Percentiles rank a stretch among this genome's conserved stretches.
Evolutionary conservation across 805 yeast species (phyloP).

Genomic region (Starmerella apicola): DNA sequence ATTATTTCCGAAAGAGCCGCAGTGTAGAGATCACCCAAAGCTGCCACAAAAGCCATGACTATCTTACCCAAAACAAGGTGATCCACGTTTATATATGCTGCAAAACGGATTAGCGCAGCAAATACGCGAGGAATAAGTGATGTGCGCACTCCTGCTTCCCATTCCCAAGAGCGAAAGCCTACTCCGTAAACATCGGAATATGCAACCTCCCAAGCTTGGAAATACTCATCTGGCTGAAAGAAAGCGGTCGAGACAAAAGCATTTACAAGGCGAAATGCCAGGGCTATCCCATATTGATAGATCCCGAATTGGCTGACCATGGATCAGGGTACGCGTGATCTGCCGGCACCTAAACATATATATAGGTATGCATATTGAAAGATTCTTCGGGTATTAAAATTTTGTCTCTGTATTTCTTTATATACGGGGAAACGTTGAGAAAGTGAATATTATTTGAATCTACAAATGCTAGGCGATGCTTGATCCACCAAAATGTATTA

Average conservation of each 20-base stretch:
- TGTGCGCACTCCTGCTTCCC: constrained; percentile 65
- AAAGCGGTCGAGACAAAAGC: constrained; percentile 55
- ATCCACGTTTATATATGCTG: constrained; percentile 28
- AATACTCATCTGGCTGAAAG: constrained; percentile 94
- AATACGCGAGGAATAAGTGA: constrained; percentile 70
- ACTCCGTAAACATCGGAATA: constrained; percentile 60
- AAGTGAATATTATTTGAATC: too few species aligned
- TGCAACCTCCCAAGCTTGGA: constrained; percentile 89
- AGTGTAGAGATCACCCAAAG: constrained; percentile 54
- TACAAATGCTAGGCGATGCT: too few species aligned
- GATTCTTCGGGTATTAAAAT: too few species aligned
- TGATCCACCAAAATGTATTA: too few species aligned
- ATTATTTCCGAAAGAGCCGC: constrained; percentile 36
- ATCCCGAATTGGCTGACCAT: neutral
- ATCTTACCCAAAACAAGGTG: constrained; percentile 43
- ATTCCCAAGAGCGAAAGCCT: constrained; percentile 91
- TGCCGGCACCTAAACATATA: too few species aligned
- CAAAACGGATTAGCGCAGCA: constrained; percentile 33
- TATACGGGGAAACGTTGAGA: too few species aligned
- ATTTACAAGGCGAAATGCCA: constrained; percentile 39
- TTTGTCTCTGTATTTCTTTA: too few species aligned
- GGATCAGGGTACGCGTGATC: too few species aligned
- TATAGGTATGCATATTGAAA: too few species aligned
- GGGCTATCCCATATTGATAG: constrained; percentile 6
- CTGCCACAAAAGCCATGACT: constrained; percentile 55